Evolutionary conservation across 257 asterid genomes (phyloP), one percentile per base, ranked within the genome.

Genomic region (Solanum chiquidenum): DNA sequence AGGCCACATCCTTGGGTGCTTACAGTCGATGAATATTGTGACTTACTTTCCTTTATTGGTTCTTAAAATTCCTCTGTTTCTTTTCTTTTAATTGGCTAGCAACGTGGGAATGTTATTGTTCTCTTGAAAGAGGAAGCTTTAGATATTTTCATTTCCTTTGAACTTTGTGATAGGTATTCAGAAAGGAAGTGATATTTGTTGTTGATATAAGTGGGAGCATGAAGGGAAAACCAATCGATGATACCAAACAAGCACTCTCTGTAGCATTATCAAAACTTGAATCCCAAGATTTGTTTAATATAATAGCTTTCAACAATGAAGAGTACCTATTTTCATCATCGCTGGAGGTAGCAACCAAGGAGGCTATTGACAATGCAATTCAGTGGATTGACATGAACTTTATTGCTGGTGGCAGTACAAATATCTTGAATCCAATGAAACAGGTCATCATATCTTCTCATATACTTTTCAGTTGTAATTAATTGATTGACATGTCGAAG

Each of bases 131-230:
- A 20, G 66, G 66, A 58, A 58, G 25, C 66, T 44, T 79, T 44
- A 42, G 52, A 44, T 79, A 27, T 44, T n/a, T 49, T 18, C 71
- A 31, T 31, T 31, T 82, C 44, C 11, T 9, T 49, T 29, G 21
- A 82, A 49, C 3, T 49, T 49, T 88, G 86, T 83, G 84, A 84
- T 83, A 94, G 98, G 91, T 90, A 87, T 94, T 92, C 88, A 93
- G 93, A 91, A 94, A 89, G 91, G 96, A 91, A 83, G 93, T 94
- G 87, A 94, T 94, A 86, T 94, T 94, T 94, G 91, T 90, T 88
- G 94, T 94, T 83, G 98, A 94, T 90, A 92, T 93, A 88, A 94
- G 98, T 89, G 95, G 94, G 46, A 94, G 98, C 91, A 94, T 94
- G 98, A 92, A 88, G 87, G 95, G 92, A 46, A 94, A 90, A 90